Conservation (phyloP, 345 rosid species). For the Rhodamnia rubescens region DNA sequence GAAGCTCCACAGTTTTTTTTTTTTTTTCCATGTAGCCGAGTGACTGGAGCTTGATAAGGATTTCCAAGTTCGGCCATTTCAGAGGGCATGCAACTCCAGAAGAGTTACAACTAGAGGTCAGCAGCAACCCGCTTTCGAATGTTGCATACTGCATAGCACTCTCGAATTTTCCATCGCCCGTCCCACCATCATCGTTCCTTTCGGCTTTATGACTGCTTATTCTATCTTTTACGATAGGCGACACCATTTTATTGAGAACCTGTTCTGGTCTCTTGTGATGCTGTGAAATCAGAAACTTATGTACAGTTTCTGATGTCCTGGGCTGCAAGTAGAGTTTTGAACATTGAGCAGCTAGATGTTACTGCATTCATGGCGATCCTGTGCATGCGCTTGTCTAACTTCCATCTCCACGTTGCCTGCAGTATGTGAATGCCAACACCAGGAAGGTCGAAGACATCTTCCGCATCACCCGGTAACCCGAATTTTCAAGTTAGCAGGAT, state of each 20-base stretch:
- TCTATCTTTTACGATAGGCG: not conserved
- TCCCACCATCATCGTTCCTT: not conserved
- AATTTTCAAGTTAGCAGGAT: not conserved
- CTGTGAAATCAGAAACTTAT: not conserved
- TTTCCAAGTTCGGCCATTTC: constrained; percentile 32
- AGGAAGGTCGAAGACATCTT: constrained; percentile 30
- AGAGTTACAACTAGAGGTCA: constrained; percentile 38
- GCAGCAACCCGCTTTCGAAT: not conserved
- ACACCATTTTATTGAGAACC: not conserved
- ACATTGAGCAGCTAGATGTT: not conserved
- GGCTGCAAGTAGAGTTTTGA: not conserved
- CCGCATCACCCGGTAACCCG: constrained; percentile 22
- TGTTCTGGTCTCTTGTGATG: not conserved
- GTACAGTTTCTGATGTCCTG: not conserved
- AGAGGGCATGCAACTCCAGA: constrained; percentile 35
- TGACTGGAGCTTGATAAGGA: constrained; percentile 44
- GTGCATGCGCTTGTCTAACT: not conserved
- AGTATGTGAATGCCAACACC: constrained; percentile 33
- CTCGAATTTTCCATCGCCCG: not conserved
- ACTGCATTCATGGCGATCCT: not conserved
- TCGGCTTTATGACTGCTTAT: not conserved
- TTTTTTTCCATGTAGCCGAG: constrained; percentile 9
- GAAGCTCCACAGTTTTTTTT: not conserved
- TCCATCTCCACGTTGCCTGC: constrained; percentile 6
- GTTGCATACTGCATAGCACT: not conserved